These are phyloP conservation scores for Whalleya microplaca DNA, from an alignment of 2,329 filamentous ascomycete species.

Conservation along the genomic window DNA sequence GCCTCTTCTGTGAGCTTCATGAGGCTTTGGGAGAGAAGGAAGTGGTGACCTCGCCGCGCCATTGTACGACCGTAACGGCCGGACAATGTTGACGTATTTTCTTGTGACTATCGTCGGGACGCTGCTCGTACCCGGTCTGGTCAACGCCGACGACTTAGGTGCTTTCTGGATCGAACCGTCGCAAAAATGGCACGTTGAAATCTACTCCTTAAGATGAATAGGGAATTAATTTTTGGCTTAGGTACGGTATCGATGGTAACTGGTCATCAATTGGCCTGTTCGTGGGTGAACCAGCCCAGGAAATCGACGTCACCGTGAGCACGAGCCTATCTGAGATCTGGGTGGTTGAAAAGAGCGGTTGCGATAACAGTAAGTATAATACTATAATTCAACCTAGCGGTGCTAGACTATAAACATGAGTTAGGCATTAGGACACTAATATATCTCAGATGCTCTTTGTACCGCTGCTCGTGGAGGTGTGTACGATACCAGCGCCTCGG, in stretches of 20 bases:
- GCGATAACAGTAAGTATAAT: constrained; percentile 48
- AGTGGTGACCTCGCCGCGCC: constrained; percentile 34
- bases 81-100: constrained; percentile 35
- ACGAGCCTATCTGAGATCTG: constrained; percentile 74
- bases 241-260: constrained; percentile 57
- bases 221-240: constrained; percentile 29
- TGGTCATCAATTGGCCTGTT: constrained; percentile 73
- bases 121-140: constrained; percentile 31
- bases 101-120: constrained; percentile 32
- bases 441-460: constrained; percentile 53
- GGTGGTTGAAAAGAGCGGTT: constrained; percentile 65
- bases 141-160: constrained; percentile 28
- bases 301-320: constrained; percentile 62
- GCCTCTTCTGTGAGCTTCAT: constrained; percentile 30
- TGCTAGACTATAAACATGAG: not conserved
- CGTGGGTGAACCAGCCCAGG: constrained; percentile 49
- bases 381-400: not conserved
- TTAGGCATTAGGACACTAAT: constrained; percentile 15
- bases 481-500: constrained; percentile 58
- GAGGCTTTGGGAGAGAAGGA: constrained; percentile 32
- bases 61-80: constrained; percentile 34
- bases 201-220: constrained; percentile 5
- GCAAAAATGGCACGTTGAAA: constrained; percentile 34
- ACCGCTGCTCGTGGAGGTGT: constrained; percentile 59
- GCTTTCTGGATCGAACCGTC: constrained; percentile 40